Base-by-base conservation (phyloP, 768 basidiomycete genomes). In the Trametes punicea region DNA sequence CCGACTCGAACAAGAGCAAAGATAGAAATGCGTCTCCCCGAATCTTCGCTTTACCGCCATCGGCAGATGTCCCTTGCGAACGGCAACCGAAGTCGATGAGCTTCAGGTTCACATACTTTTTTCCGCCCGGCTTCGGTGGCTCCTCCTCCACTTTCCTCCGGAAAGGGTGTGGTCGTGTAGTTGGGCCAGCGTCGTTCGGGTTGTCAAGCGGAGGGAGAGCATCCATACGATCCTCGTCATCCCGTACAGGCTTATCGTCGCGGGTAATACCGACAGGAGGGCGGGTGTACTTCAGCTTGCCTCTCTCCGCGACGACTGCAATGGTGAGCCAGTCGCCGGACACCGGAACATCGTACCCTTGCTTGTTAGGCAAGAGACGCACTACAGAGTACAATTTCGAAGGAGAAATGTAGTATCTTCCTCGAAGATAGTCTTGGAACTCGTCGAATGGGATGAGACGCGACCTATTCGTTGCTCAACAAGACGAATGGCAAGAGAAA, bases 241-340 rank as follows among this genome's bases (percentile, higher is more conserved):
- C 73, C 2, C 74, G 74, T 16, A 55, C 46, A 45, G 42, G 29
- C 30, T 82, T 80, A 25, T 75, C 75, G 10, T 69, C 71, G 29
- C 71, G 79, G 6, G 80, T 68, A 11, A 78, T 67, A 34, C 67
- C 69, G 18, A 87, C 82, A 46, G 87, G 88, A 27, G 87, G 84
- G 55, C 79, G 81, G 44, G 79, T 90, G 62, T 85, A 81, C 60
- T 81, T 84, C 66, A 95, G 75, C 6, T 85, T 87, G 2, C 93
- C 87, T 20, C 93, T 83, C 69, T 96, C 93, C 2, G 94, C 96
- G 13, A 99, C 85, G 4, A 98, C 95, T 2, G 93, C 96, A 44
- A 99, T 91, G 6, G 94, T 95, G 38, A 98, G 81, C 90, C 93
- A 98, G 70, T 98, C 97, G 2, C 90, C 90, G 6, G 83, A 81